A percentile compares a stretch with the other conserved stretches of the same genome.
Conservation (phyloP, 257 asterid species). For the Orobanche coerulescens region DNA sequence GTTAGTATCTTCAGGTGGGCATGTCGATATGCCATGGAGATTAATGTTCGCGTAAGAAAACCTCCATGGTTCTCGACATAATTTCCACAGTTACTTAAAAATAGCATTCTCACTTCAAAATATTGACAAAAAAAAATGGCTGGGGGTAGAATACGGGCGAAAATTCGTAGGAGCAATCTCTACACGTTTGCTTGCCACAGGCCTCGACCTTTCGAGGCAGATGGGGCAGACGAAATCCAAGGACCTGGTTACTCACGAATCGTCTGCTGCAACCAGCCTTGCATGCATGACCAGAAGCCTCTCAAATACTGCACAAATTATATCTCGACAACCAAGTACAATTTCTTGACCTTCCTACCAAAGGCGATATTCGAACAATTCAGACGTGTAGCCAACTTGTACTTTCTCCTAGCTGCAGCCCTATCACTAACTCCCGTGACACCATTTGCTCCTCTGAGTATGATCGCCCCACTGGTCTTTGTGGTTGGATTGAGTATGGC, state of each 20-base stretch:
- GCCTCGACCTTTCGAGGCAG: constrained; percentile 41
- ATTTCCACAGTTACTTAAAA: constrained; percentile 11
- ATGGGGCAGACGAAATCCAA: constrained; percentile 37
- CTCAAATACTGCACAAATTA: constrained; percentile 61
- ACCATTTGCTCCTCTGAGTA: constrained; percentile 71
- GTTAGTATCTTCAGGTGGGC: constrained; percentile 21
- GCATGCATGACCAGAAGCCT: constrained; percentile 58
- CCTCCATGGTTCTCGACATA: constrained; percentile 24
- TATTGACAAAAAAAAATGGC: constrained; percentile 36
- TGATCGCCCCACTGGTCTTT: constrained; percentile 84
- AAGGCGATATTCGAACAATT: constrained; percentile 91
- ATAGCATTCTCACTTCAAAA: constrained; percentile 21
- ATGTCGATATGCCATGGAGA: constrained; percentile 23
- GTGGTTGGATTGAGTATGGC: constrained; percentile 98
- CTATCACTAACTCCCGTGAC: constrained; percentile 76
- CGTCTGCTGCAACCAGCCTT: constrained; percentile 76
- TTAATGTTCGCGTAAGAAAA: constrained; percentile 19
- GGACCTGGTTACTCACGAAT: constrained; percentile 82
- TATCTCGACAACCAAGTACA: constrained; percentile 92
- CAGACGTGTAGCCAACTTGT: constrained; percentile 90
- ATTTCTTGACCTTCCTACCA: constrained; percentile 72
- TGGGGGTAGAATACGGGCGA: constrained; percentile 64
- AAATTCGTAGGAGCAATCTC: constrained; percentile 66
- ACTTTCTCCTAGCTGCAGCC: constrained; percentile 82
- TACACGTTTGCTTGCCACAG: constrained; percentile 75